These are phyloP conservation scores for Verticillium dahliae DNA, from an alignment of 2,329 filamentous ascomycete genomes.

Conservation along the genomic window DNA sequence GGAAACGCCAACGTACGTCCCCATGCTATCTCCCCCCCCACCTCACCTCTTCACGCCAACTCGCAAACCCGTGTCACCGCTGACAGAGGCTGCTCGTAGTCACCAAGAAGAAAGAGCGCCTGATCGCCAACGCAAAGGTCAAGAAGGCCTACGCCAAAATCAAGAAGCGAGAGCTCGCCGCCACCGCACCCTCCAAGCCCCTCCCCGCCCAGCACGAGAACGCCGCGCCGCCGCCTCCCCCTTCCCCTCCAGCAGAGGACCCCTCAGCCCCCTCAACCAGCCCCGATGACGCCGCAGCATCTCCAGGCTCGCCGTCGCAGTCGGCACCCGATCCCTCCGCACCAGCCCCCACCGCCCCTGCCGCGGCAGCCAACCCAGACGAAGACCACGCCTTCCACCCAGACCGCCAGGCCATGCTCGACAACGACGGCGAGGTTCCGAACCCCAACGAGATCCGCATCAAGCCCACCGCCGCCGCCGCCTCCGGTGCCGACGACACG, in stretches of 20 bases:
- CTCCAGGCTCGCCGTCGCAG: conserved; percentile 8
- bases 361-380: conserved; percentile 2
- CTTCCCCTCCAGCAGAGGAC: conserved; percentile 7
- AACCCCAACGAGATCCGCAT: conserved; percentile 12
- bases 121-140: conserved; percentile 89
- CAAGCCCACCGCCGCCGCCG: conserved; percentile 1
- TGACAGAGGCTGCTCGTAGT: conserved; percentile 28
- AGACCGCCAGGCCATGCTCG: conserved; percentile 32
- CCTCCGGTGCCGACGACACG: background rate
- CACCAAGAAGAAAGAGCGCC: conserved; percentile 79
- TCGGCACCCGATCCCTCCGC: conserved; percentile 1
- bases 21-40: background rate
- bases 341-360: conserved; percentile 1
- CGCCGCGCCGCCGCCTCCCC: conserved; percentile 7
- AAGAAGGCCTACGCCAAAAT: conserved; percentile 90
- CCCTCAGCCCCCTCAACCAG: conserved; percentile 5
- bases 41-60: background rate
- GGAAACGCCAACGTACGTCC: conserved; percentile 66
- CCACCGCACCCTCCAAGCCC: conserved; percentile 8
- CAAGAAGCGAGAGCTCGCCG: conserved; percentile 51
- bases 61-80: background rate
- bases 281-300: conserved; percentile 9
- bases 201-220: background rate
- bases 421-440: conserved; percentile 16
- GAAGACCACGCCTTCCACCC: conserved; percentile 26